Percentiles rank a stretch among this genome's conserved stretches.
Evolutionary conservation across 2,329 filamentous ascomycete species (phyloP).

Genomic region (Trichoderma lentiforme): DNA sequence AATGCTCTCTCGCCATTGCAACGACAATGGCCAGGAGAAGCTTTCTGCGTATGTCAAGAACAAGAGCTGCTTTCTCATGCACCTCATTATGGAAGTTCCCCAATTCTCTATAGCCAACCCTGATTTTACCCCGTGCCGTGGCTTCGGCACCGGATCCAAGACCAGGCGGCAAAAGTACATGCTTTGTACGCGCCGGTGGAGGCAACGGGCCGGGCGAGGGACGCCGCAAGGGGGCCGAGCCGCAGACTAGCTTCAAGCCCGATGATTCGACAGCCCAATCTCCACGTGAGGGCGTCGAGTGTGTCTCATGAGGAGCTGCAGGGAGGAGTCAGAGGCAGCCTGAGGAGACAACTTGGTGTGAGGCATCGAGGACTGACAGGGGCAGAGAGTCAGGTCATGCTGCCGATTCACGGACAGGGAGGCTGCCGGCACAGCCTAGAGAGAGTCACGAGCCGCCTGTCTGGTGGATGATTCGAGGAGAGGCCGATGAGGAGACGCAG

Average conservation of each 20-base stretch:
- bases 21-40: not conserved
- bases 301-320: slow-evolving; percentile 17
- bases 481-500: not conserved
- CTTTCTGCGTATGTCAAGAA: not conserved
- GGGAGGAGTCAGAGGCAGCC: slow-evolving; percentile 1
- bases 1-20: not conserved
- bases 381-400: slow-evolving; percentile 11
- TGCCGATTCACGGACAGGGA: not conserved
- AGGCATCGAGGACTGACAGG: not conserved
- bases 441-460: slow-evolving; percentile 10
- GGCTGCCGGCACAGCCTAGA: not conserved
- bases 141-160: not conserved
- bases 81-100: not conserved
- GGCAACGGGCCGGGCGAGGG: slow-evolving; percentile 6
- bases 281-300: slow-evolving; percentile 5
- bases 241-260: not conserved
- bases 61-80: not conserved
- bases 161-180: not conserved
- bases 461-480: slow-evolving; percentile 8
- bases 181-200: slow-evolving; percentile 7
- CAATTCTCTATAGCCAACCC: not conserved
- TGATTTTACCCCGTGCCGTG: not conserved
- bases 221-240: slow-evolving; percentile 17
- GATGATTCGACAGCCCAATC: not conserved
- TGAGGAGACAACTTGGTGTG: not conserved